These are phyloP conservation scores for Penicillium fimorum DNA, from an alignment of 495 filamentous ascomycete genomes.

Conservation along the genomic window DNA sequence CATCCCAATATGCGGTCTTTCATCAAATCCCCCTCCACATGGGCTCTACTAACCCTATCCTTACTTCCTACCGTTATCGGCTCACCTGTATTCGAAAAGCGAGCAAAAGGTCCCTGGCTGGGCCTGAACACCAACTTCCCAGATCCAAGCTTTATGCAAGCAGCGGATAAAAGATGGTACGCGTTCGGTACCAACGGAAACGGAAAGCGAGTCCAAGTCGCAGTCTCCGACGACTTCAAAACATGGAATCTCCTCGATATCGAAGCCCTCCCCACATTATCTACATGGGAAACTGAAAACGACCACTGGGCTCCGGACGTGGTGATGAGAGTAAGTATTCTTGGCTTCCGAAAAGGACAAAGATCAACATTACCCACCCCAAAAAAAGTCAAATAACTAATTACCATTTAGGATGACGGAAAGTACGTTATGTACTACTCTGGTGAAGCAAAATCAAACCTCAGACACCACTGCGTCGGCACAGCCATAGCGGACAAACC, in stretches of 20 bases:
- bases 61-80: conserved; percentile 13
- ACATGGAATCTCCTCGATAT: conserved; percentile 38
- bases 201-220: conserved; percentile 37
- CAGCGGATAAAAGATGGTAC: conserved; percentile 36
- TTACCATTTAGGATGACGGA: conserved; percentile 37
- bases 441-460: conserved; percentile 38
- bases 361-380: neutral
- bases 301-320: conserved; percentile 45
- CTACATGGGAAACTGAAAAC: conserved; percentile 33
- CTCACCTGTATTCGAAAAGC: conserved; percentile 20
- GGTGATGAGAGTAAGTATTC: conserved; percentile 32
- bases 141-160: conserved; percentile 38
- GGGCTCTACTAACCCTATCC: conserved; percentile 13
- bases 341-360: neutral
- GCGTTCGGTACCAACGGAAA: conserved; percentile 43
- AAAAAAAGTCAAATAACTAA: conserved; percentile 1
- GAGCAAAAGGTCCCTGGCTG: conserved; percentile 26
- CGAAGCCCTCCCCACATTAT: conserved; percentile 37
- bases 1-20: conserved; percentile 12
- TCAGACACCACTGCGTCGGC: conserved; percentile 54
- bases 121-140: conserved; percentile 37
- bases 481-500: conserved; percentile 44
- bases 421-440: conserved; percentile 61
- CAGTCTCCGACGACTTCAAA: conserved; percentile 33
- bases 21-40: conserved; percentile 8